Conservation (phyloP, 2,329 filamentous ascomycete genomes). For the Nigrospora oryzae region DNA sequence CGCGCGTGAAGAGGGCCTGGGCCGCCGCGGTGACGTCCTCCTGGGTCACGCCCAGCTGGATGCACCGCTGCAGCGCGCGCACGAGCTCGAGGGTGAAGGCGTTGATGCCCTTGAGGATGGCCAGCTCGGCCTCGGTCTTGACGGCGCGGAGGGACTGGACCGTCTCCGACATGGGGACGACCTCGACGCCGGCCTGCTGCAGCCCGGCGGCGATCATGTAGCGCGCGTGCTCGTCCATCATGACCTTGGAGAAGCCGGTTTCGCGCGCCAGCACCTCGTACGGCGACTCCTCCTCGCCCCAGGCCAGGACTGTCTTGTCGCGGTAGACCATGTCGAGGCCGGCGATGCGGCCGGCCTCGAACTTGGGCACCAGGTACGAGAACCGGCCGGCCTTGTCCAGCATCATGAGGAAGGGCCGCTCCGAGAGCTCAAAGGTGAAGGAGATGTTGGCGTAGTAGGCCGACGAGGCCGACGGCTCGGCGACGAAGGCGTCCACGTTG, state of each 20-base stretch:
- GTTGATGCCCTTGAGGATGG: slow-evolving; percentile 17
- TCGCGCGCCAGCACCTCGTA: slow-evolving; percentile 14
- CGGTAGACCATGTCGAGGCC: slow-evolving; percentile 18
- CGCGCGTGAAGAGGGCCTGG: slow-evolving; percentile 13
- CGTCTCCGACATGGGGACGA: slow-evolving; percentile 16
- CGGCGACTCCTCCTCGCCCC: slow-evolving; percentile 17
- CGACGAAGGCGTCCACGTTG: slow-evolving; percentile 18
- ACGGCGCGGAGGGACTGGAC: slow-evolving; percentile 15
- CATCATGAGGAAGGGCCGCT: slow-evolving; percentile 18
- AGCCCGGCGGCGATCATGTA: slow-evolving; percentile 20
- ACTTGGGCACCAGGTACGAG: slow-evolving; percentile 18
- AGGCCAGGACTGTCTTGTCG: slow-evolving; percentile 13
- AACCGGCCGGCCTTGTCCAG: slow-evolving; percentile 13
- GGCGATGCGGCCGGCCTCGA: slow-evolving; percentile 18
- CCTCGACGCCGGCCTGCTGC: slow-evolving; percentile 14
- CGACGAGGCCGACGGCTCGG: slow-evolving; percentile 17
- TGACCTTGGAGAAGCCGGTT: slow-evolving; percentile 12
- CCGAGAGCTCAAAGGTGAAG: slow-evolving; percentile 13
- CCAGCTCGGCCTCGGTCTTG: slow-evolving; percentile 18
- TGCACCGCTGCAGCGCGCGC: slow-evolving; percentile 16
- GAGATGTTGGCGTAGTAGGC: slow-evolving; percentile 16
- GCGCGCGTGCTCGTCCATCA: slow-evolving; percentile 18
- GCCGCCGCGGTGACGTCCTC: slow-evolving; percentile 12
- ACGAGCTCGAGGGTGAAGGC: slow-evolving; percentile 17
- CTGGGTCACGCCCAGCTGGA: slow-evolving; percentile 15